Conservation (phyloP, 768 basidiomycete genomes). For the Mycena albidolilacea region DNA sequence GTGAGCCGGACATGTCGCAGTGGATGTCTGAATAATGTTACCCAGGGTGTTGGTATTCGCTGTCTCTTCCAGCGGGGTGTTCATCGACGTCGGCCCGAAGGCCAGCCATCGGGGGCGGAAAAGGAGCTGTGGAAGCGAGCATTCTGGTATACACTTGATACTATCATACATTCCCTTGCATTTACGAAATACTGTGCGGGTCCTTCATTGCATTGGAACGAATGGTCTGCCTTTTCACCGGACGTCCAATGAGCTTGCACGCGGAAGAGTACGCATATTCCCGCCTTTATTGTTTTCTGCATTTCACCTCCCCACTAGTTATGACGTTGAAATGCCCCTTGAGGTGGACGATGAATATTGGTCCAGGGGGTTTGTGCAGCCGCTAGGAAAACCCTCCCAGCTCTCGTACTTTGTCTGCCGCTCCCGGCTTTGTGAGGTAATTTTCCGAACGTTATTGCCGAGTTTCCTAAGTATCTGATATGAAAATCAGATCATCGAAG, state of each 20-base stretch:
- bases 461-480: neutral
- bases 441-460: neutral
- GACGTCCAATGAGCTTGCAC: neutral
- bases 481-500: neutral
- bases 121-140: neutral
- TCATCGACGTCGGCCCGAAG: neutral
- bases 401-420: neutral
- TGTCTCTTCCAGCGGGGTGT: neutral
- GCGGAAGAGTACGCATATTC: neutral
- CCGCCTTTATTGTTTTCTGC: neutral
- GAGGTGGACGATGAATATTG: neutral
- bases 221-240: neutral
- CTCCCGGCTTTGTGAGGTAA: neutral
- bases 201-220: neutral
- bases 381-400: neutral
- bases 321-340: neutral
- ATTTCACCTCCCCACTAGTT: neutral
- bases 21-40: conserved; percentile 48
- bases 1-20: conserved; percentile 56
- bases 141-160: neutral
- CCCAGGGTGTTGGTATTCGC: neutral
- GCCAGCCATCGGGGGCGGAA: neutral
- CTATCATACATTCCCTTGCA: neutral
- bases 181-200: neutral
- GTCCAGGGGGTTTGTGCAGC: neutral